A percentile compares a stretch with the other conserved stretches of the same genome.
Evolutionary conservation across 495 filamentous ascomycete species (phyloP).

Genomic region (Poronia punctata): DNA sequence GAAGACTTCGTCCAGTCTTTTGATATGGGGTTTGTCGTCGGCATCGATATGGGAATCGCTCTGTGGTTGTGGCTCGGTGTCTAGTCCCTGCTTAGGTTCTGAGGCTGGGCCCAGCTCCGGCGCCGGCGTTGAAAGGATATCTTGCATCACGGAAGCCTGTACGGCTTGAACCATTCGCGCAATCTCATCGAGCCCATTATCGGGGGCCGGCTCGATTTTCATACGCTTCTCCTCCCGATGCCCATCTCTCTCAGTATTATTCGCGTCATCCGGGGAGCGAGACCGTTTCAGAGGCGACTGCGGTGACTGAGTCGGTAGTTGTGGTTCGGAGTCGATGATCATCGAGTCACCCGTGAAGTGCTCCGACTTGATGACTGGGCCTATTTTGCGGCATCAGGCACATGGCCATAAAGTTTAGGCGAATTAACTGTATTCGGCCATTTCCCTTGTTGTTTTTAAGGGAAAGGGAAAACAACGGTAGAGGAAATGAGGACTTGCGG

Average conservation of each 20-base stretch:
- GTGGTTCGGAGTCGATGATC: conserved; percentile 15
- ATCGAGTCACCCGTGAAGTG: conserved; percentile 14
- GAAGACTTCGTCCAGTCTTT: conserved; percentile 5
- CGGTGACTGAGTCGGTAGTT: conserved; percentile 6
- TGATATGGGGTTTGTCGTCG: conserved; percentile 1
- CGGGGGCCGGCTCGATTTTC: conserved; percentile 22
- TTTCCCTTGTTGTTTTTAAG: too few species aligned
- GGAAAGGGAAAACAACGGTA: too few species aligned
- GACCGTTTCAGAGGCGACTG: conserved; percentile 27
- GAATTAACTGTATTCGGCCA: too few species aligned
- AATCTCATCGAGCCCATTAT: conserved; percentile 19
- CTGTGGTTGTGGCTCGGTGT: not conserved
- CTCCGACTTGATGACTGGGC: conserved; percentile 20
- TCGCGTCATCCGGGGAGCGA: conserved; percentile 14
- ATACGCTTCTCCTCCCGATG: conserved; percentile 25
- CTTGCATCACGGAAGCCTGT: conserved; percentile 23
- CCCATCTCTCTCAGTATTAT: conserved; percentile 17
- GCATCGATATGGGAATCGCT: not conserved
- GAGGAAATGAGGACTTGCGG: not conserved
- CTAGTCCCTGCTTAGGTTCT: not conserved
- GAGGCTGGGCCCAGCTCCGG: not conserved
- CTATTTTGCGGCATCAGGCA: conserved; percentile 11
- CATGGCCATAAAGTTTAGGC: not conserved
- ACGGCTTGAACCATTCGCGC: conserved; percentile 23
- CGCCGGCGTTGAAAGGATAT: conserved; percentile 13